Base-by-base conservation (phyloP, 441 rosid genomes). In the Omphalea diandra region DNA sequence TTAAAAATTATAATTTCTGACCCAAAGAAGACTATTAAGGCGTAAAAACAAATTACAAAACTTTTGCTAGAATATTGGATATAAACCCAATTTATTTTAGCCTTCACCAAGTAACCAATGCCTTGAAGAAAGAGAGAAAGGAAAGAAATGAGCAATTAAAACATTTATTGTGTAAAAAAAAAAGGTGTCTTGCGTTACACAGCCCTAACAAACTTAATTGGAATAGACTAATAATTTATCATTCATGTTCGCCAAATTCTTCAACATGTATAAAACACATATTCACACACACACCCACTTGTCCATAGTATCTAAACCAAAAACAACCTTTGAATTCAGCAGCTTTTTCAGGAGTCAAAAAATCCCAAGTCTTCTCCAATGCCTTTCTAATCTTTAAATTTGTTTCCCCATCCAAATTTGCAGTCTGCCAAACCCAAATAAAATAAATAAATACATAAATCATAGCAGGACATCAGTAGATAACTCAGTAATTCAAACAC, bases 371-470 rank as follows among this genome's bases (percentile, higher is more conserved):
- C 85, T 86, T 88, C 80, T 96, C 99, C 73, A 96, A 84, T 31
- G 94, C 99, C 85, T 93, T 96, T 83, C 99, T 88, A 58, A 96
- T 93, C 85, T 96, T 96, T 78, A 96, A 84, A 86, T 93, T 96
- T 76, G 99, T 96, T 89, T 96, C 99, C 56, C 99, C 99, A 63
- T 96, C 98, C 84, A 96, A 89, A 80, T 96, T 96, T 74, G 99
- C 94, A 69, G 99, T 96, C 99, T 96, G 82, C 81, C 52, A 57
- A 53, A 40, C 36, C 79, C 76, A 78, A n/a, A n/a, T n/a, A n/a
- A n/a, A n/a, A 65, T 76, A 68, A 60, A 31, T 7, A 69, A 47
- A 61, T 36, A 24, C 72, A 53, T 26, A 22, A 59, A 53, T 24
- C 32, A 67, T 33, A 52, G n/a, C n/a, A n/a, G n/a, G n/a, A n/a